Percentiles rank a stretch among this genome's conserved stretches.
Conservation (phyloP, 306 rosid genomes). For the Medicago arabica region DNA sequence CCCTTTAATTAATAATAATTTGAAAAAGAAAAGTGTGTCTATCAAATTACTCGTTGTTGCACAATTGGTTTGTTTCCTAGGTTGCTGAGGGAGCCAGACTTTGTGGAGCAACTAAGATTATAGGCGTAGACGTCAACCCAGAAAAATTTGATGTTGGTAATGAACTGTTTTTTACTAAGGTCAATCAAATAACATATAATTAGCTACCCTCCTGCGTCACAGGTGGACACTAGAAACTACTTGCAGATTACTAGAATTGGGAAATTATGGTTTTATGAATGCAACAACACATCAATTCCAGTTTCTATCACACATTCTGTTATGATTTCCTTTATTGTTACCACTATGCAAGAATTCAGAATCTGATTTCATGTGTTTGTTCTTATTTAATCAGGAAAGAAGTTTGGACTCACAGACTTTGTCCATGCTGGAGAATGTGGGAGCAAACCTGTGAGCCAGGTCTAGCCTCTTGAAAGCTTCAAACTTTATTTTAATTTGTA, state of each 20-base stretch:
- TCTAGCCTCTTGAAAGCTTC: constrained; percentile 25
- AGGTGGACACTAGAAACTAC: background rate
- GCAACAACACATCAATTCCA: background rate
- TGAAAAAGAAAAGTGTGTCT: background rate
- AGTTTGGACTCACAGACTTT: constrained; percentile 76
- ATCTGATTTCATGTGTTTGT: constrained; percentile 7
- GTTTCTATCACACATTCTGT: background rate
- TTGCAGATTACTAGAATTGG: too few species aligned
- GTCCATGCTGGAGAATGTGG: constrained; percentile 53
- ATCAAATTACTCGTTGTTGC: constrained; percentile 6
- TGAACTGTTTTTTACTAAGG: background rate
- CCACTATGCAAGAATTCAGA: background rate
- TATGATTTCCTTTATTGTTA: background rate
- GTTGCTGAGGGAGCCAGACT: constrained; percentile 60
- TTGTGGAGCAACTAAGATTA: constrained; percentile 20
- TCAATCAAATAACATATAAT: too few species aligned
- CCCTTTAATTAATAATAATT: background rate
- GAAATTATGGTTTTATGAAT: too few species aligned
- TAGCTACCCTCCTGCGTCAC: background rate
- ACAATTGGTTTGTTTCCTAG: constrained; percentile 43
- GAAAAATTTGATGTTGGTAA: constrained; percentile 71
- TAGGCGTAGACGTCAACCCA: constrained; percentile 76
- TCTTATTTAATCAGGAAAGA: constrained; percentile 58
- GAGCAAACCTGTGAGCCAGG: constrained; percentile 72
- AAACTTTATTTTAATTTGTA: background rate